Conservation (phyloP, 2,329 filamentous ascomycete species). For the Tolypocladium capitatum region DNA sequence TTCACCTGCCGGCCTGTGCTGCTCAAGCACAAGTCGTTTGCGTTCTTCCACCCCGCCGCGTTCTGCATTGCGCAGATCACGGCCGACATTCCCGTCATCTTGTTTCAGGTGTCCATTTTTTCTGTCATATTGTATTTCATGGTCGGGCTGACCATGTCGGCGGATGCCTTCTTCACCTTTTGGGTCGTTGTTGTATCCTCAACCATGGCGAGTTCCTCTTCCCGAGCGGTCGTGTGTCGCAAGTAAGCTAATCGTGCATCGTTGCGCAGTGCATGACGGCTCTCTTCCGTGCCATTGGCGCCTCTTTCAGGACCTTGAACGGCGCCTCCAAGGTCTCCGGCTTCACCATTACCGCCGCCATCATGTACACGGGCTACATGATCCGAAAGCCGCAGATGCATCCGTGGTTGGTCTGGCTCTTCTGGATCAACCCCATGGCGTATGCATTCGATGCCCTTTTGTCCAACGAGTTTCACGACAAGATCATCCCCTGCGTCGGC, state of each 20-base stretch:
- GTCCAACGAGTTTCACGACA: slow-evolving; percentile 55
- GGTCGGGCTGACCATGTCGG: slow-evolving; percentile 38
- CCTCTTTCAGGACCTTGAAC: slow-evolving; percentile 42
- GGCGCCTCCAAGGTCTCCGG: slow-evolving; percentile 44
- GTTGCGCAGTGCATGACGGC: slow-evolving; percentile 44
- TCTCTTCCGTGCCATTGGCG: slow-evolving; percentile 42
- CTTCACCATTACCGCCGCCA: slow-evolving; percentile 32
- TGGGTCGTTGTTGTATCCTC: slow-evolving; percentile 39
- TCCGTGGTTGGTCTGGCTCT: slow-evolving; percentile 50
- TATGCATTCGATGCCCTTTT: slow-evolving; percentile 58
- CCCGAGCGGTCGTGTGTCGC: background rate
- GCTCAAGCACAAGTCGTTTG: slow-evolving; percentile 44
- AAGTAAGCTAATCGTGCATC: background rate
- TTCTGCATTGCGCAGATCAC: slow-evolving; percentile 45
- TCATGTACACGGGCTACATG: slow-evolving; percentile 53
- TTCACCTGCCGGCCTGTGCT: slow-evolving; percentile 47
- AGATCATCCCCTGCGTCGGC: slow-evolving; percentile 37
- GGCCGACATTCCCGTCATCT: slow-evolving; percentile 40
- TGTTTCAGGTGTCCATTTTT: slow-evolving; percentile 46
- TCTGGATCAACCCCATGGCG: slow-evolving; percentile 53
- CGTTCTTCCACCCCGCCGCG: slow-evolving; percentile 42
- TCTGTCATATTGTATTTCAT: slow-evolving; percentile 50
- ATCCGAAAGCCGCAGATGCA: slow-evolving; percentile 50
- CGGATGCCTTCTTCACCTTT: slow-evolving; percentile 47
- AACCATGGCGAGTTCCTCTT: slow-evolving; percentile 30